phyloP scores from a whole-genome alignment of 257 asterid genomes.

The Solanum arcanum region DNA sequence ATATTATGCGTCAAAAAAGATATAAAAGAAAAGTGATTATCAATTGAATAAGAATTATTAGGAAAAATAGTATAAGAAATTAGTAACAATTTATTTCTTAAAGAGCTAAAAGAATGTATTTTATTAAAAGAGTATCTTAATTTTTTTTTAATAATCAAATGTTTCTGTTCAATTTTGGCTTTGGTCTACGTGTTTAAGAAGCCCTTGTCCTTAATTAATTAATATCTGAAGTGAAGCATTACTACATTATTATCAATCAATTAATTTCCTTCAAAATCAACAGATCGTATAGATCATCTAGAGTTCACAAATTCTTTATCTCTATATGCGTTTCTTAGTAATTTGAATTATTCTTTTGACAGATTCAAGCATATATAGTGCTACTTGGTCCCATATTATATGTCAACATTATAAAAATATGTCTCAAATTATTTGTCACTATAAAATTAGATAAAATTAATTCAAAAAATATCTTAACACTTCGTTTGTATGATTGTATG shows the following conservation, averaged over 20 bases:
- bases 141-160: too few species aligned
- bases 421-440: background rate
- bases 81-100: too few species aligned
- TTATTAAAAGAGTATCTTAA: too few species aligned
- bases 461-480: background rate
- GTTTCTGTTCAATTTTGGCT: background rate
- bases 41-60: background rate
- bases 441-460: background rate
- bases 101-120: too few species aligned
- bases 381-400: background rate
- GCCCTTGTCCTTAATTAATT: background rate
- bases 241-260: background rate
- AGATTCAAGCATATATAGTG: background rate
- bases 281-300: background rate
- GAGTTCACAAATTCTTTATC: background rate
- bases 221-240: background rate
- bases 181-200: too few species aligned
- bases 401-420: background rate
- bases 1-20: background rate
- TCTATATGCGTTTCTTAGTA: background rate
- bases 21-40: background rate
- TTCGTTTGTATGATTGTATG: too few species aligned
- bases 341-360: background rate
- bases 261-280: background rate
- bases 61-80: too few species aligned